phyloP scores from a whole-genome alignment of 208 protist genomes.

The Trypanosoma platydactyli region DNA sequence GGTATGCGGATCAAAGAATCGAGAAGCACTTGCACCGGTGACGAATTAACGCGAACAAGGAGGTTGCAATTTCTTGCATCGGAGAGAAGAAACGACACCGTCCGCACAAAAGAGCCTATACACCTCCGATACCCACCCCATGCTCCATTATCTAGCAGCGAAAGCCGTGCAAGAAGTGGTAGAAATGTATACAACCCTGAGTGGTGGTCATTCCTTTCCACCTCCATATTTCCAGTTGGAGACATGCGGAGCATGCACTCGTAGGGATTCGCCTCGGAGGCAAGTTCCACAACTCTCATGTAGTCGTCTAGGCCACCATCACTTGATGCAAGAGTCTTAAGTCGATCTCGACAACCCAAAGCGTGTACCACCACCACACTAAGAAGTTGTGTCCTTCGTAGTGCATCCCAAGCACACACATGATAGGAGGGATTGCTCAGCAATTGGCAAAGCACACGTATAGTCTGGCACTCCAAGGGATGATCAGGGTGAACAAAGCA shows the following conservation, averaged over 20 bases:
- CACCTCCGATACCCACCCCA: background rate
- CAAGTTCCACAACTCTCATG: slow-evolving; percentile 27
- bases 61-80: slow-evolving; percentile 23
- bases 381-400: slow-evolving; percentile 15
- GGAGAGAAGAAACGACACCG: slow-evolving; percentile 23
- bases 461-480: slow-evolving; percentile 14
- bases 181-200: slow-evolving; percentile 18
- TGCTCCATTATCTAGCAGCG: slow-evolving; percentile 7
- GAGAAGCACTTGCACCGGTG: slow-evolving; percentile 25
- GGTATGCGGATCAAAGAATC: slow-evolving; percentile 8
- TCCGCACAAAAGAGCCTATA: slow-evolving; percentile 22
- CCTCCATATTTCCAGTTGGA: background rate
- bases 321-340: slow-evolving; percentile 8
- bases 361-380: slow-evolving; percentile 10
- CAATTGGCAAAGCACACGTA: slow-evolving; percentile 16
- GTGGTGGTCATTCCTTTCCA: background rate
- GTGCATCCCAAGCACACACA: slow-evolving; percentile 13
- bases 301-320: slow-evolving; percentile 14
- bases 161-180: slow-evolving; percentile 10
- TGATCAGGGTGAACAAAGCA: slow-evolving; percentile 10
- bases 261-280: slow-evolving; percentile 19
- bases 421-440: slow-evolving; percentile 5
- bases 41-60: slow-evolving; percentile 11
- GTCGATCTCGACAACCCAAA: slow-evolving; percentile 12
- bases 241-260: slow-evolving; percentile 17